Evolutionary conservation across 108 stramenopile species (phyloP), one percentile per base, ranked within the genome.

Genomic region (Bacterosira constricta): DNA sequence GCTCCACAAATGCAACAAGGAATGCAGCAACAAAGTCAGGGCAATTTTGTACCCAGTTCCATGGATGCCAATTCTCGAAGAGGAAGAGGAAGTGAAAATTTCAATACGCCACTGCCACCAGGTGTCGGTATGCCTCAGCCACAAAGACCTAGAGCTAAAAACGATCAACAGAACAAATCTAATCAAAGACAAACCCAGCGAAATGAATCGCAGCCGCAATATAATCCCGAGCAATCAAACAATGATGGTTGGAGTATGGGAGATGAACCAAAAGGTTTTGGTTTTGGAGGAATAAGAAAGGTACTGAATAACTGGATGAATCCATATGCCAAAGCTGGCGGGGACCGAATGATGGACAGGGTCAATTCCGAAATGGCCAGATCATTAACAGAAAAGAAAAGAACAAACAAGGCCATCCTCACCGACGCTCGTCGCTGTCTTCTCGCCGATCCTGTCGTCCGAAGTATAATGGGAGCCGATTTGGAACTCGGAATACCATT

Each of bases 401-500:
- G 23, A 20, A 42, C 18, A 46, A 57, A 18, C 5, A 57, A 67
- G 21, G 53, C 34, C 0, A 3, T 67, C 20, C 53, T 67, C 4
- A 26, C 38, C 13, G 66, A 67, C 18, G 66, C 66, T 46, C 52
- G 52, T 4, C 15, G 13, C n/a, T 25, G 20, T 23, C 66, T 67
- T 26, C 15, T 67, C 25, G 52, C 66, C 4, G 53, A 67, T 41
- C 66, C 66, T 13, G 66, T 26, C 0, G 52, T 57, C 12, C 9
- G 52, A 6, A n/a, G 30, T 29, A 15, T 55, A 1, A 21, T 67
- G 52, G 66, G 66, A 27, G 12, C 41, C 6, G 66, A 55, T n/a
- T 17, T 67, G n/a, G 30, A 25, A 26, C n/a, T 67, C n/a, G 66
- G 53, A 13, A 27, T 18, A 15, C 54, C 66, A 0, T 55, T 57